Base-by-base conservation (phyloP, 768 basidiomycete species). In the Hydnomerulius pinastri region DNA sequence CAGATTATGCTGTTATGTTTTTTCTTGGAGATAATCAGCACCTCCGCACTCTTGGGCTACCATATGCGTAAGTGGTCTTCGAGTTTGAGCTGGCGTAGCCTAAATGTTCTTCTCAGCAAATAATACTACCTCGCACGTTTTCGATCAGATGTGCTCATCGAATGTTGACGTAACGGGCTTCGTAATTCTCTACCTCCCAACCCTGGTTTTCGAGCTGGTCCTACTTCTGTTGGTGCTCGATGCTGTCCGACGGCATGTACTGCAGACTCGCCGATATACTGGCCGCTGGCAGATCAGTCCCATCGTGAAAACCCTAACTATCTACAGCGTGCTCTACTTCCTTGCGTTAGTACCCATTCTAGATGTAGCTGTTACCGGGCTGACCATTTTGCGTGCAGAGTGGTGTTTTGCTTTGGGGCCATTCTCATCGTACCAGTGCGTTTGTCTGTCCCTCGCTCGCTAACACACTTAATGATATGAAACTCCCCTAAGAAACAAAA, bases 301-400 rank as follows among this genome's bases (percentile, higher is more conserved):
- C 11, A 6, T n/a, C 24, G 25, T 46, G 28, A 33, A 27, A 33
- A 35, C 25, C 9, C 28, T 46, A 11, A 37, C 35, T n/a, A 18
- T 46, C 12, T 46, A 46, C 21, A 46, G 35, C 24, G 24, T 35
- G 45, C 13, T 46, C 18, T 46, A 46, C 33, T 46, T 46, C 35
- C 8, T 46, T 13, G 45, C 33, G 45, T 46, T 3, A 35, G 45
- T 36, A 11, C 25, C 6, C 18, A 6, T 24, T n/a, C 21, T 23
- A 15, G 23, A 41, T 25, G 2, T 1, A 10, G 8, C 6, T 23
- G 18, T 11, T n/a, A 12, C 13, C 18, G 20, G 15, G 18, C 15
- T 36, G 13, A n/a, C 12, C 1, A 33, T 33, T 21, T 6, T 43
- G 15, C 21, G 15, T 33, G 15, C 45, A 46, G 33, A 13, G 29